Base-by-base conservation (phyloP, 768 basidiomycete species). In the Leccinum rimulosum region DNA sequence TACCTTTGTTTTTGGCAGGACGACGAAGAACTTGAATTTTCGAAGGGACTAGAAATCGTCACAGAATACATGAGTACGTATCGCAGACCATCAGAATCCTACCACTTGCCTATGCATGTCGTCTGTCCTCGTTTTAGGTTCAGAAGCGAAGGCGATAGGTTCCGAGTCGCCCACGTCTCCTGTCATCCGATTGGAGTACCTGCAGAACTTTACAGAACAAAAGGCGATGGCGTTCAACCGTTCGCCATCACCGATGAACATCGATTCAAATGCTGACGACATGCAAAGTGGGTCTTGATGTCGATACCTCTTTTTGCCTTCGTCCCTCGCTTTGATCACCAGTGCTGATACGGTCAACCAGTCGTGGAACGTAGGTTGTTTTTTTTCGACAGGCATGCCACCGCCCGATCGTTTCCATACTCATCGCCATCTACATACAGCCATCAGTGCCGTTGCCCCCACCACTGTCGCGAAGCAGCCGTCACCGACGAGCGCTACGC, bases 171-270 rank as follows among this genome's bases (percentile, higher is more conserved):
- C 58, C 53, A 59, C 28, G 6, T 33, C 59, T 47, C 48, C 14
- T 59, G 56, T 54, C 62, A 61, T 30, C 38, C 7, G 59, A 57
- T 66, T 66, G 64, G 68, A 68, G 58, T 47, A 1, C n/a, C 48
- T 64, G 69, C 69, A 64, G 64, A 62, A 61, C 50, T 59, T 70
- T 22, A 2, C 50, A 47, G 35, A 52, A 55, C 55, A 62, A 60
- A 56, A 28, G 36, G 48, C 64, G 40, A 54, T 57, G 15, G 12
- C n/a, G 22, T 43, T 51, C 28, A 31, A 53, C 27, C 64, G 61
- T 10, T 60, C 65, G 4, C 60, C 62, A 36, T 69, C 69, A 22
- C 63, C 67, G 1, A 70, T 70, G 68, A 65, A 69, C 7, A 25
- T 67, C 38, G 67, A 71, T 56, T 49, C 38, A 4, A n/a, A 15